Evolutionary conservation across 1,284 basidiomycete species (phyloP).

Genomic region (Lentinus polychrous): DNA sequence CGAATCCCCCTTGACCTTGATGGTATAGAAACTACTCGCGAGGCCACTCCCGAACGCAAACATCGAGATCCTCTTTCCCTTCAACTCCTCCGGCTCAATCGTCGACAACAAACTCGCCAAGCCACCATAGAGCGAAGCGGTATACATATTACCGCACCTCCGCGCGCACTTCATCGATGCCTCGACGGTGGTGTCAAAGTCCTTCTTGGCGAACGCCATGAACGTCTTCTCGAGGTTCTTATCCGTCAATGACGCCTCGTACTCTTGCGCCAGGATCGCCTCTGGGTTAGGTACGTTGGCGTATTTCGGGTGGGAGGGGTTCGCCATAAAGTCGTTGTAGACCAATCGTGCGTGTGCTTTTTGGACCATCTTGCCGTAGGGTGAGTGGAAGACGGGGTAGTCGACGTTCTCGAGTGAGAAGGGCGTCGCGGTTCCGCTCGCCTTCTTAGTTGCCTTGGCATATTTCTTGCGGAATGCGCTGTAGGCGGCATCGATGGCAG

Average conservation of each 20-base stretch:
- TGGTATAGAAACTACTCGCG: conserved; percentile 86
- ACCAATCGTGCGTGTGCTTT: conserved; percentile 93
- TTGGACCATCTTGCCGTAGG: conserved; percentile 98
- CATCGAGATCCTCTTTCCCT: conserved; percentile 81
- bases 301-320: conserved; percentile 71
- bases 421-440: conserved; percentile 28
- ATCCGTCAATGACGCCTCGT: conserved; percentile 77
- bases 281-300: conserved; percentile 69
- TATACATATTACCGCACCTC: conserved; percentile 98
- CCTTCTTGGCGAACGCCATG: conserved; percentile 63
- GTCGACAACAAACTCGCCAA: conserved; percentile 78
- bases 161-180: conserved; percentile 80
- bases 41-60: conserved; percentile 95
- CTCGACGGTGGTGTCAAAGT: conserved; percentile 68
- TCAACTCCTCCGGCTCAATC: conserved; percentile 58
- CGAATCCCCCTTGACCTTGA: conserved; percentile 83
- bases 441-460: conserved; percentile 55
- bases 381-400: conserved; percentile 89
- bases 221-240: conserved; percentile 96
- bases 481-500: conserved; percentile 90
- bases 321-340: conserved; percentile 88
- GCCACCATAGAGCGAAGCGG: conserved; percentile 93
- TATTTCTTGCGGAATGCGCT: conserved; percentile 82
- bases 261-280: conserved; percentile 58
- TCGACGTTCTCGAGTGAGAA: conserved; percentile 81